Conservation (phyloP, 352 stramenopile species). For the Globisporangium cylindrosporum region DNA sequence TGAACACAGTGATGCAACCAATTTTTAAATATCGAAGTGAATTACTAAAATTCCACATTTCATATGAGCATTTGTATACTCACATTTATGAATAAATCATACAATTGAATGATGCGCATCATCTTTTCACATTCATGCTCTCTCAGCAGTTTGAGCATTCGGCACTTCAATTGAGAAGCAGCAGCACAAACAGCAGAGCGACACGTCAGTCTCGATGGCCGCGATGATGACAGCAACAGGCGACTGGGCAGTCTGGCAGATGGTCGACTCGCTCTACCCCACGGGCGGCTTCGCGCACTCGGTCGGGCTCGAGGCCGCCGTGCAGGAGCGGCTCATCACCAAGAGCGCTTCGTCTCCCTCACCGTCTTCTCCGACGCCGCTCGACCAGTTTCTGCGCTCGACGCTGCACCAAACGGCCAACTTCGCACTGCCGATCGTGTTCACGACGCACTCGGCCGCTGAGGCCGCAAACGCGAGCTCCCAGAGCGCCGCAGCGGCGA, state of each 20-base stretch:
- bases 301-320: conserved; percentile 67
- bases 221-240: background rate
- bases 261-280: conserved; percentile 81
- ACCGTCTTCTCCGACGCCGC: background rate
- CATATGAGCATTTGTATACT: too few relatives aligned
- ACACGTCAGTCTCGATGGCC: background rate
- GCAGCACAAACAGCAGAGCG: too few relatives aligned
- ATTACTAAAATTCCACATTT: too few relatives aligned
- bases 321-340: conserved; percentile 63
- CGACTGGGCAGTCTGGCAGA: conserved; percentile 75
- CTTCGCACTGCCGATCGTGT: conserved; percentile 71
- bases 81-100: too few relatives aligned
- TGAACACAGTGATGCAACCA: too few relatives aligned
- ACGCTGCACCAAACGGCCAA: conserved; percentile 75
- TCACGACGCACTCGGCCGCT: conserved; percentile 31
- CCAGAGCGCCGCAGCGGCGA: background rate
- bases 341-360: conserved; percentile 24
- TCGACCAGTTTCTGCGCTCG: conserved; percentile 53
- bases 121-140: too few relatives aligned
- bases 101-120: too few relatives aligned
- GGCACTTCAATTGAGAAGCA: too few relatives aligned
- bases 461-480: background rate
- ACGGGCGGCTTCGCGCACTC: conserved; percentile 85
- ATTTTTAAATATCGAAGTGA: too few relatives aligned
- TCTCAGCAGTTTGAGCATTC: too few relatives aligned